Conservation (phyloP, 1,284 basidiomycete species). For the Marasmius fiardii region DNA sequence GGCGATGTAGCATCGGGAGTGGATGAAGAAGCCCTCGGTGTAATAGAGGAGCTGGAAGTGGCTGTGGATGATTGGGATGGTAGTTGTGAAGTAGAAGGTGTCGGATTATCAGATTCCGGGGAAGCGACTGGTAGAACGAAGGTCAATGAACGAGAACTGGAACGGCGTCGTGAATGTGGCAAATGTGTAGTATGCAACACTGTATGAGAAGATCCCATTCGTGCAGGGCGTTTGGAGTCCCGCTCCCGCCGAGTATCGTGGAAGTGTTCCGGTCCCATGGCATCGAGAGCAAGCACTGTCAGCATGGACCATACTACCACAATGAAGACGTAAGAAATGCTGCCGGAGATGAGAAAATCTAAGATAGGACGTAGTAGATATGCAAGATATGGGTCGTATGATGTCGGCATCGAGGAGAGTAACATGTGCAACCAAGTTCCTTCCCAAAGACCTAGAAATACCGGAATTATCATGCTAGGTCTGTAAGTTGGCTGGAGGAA, state of each 20-base stretch:
- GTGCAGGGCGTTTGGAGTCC: slow-evolving; percentile 17
- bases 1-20: background rate
- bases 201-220: background rate
- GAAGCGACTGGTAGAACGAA: background rate
- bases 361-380: slow-evolving; percentile 35
- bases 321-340: slow-evolving; percentile 26
- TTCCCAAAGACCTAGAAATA: slow-evolving; percentile 38
- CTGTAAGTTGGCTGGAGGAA: slow-evolving; percentile 1
- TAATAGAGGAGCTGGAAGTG: background rate
- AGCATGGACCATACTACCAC: slow-evolving; percentile 33
- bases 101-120: background rate
- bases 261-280: slow-evolving; percentile 20
- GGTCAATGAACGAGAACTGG: background rate
- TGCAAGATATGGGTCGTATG: slow-evolving; percentile 37
- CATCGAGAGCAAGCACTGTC: slow-evolving; percentile 29
- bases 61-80: background rate
- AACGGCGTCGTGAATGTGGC: background rate
- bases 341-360: slow-evolving; percentile 32
- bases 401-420: slow-evolving; percentile 18
- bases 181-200: background rate
- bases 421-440: slow-evolving; percentile 35
- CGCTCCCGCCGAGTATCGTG: slow-evolving; percentile 22
- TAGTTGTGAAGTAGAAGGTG: background rate
- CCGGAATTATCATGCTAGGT: slow-evolving; percentile 23
- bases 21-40: background rate